These are phyloP conservation scores for Saposhnikovia divaricata DNA, from an alignment of 129 eudicot species.

Conservation along the genomic window DNA sequence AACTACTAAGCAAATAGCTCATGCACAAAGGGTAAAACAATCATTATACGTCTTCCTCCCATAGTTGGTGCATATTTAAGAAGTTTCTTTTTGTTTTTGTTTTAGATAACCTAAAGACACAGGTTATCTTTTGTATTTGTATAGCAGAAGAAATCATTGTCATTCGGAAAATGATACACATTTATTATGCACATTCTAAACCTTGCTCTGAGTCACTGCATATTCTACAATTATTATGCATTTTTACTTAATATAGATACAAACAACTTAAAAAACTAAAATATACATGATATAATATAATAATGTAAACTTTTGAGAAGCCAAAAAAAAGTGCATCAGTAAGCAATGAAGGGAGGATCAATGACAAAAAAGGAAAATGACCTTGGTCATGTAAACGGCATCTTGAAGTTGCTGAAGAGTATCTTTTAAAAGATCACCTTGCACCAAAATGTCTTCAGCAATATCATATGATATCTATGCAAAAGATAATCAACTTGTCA, in stretches of 20 bases:
- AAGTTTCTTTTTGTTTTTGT: too few relatives aligned
- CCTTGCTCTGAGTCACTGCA: neutral
- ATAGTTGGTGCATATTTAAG: too few relatives aligned
- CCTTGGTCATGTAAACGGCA: slow-evolving; percentile 93
- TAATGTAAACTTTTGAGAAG: neutral
- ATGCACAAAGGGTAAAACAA: too few relatives aligned
- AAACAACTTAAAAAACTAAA: neutral
- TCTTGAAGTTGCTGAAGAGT: slow-evolving; percentile 91
- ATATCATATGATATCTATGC: slow-evolving; percentile 78
- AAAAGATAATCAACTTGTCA: slow-evolving; percentile 20
- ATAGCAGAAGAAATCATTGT: too few relatives aligned
- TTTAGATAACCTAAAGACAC: too few relatives aligned
- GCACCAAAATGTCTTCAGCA: slow-evolving; percentile 71
- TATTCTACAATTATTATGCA: neutral
- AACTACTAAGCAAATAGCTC: too few relatives aligned
- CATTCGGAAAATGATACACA: neutral
- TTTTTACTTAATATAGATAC: neutral
- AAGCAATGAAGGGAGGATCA: neutral
- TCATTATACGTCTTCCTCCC: too few relatives aligned
- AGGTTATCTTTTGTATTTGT: too few relatives aligned
- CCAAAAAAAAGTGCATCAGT: neutral
- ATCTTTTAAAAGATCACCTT: slow-evolving; percentile 71
- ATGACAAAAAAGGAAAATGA: slow-evolving; percentile 19
- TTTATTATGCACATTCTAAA: neutral
- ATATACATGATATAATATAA: neutral